Base-by-base conservation (phyloP, 495 filamentous ascomycete species). In the Geoglossum glabrum region DNA sequence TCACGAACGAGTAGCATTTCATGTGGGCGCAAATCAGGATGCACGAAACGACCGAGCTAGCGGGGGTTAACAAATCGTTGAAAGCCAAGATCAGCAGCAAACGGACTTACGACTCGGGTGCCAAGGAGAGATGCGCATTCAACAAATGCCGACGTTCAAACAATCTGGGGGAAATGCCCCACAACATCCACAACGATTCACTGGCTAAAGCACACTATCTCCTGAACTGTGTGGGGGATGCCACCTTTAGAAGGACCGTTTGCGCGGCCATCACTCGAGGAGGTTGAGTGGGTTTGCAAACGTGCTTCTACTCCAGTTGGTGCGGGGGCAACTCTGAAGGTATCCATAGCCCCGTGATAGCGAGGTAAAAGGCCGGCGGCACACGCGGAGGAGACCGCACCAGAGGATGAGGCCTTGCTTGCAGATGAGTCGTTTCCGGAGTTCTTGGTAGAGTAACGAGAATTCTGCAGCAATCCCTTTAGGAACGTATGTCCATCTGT, bases 401-500 rank as follows among this genome's bases (percentile, higher is more conserved):
- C 54, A 3, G 54, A 56, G 31, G n/a, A 38, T 17, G 31, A 45
- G n/a, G 54, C 28, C 21, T 56, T 56, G 23, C 31, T 56, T 3
- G 17, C 5, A 15, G 31, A 45, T 1, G n/a, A 26, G 36, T 27
- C 23, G 11, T 15, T 56, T 15, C 21, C 54, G 11, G 54, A 56
- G 31, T 19, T 56, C 54, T 56, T 49, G 6, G 38, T 30, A 46
- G 56, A 58, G 45, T 58, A 58, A 25, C 56, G 56, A 11, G 56
- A 23, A 58, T 58, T 34, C 31, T 58, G 34, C 38, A 58, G 26
- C 56, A 58, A 21, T 45, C 27, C 38, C 26, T 46, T 34, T 5
- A 58, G 56, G 27, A 58, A 58, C 2, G 34, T 56, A 5, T 46
- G 28, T 23, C 40, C 30, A 6, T 40, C 34, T 6, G 21, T 11